A percentile compares a stretch with the other conserved stretches of the same genome.
Evolutionary conservation across 345 rosid species (phyloP).

Genomic region (Bruguiera sexangula): DNA sequence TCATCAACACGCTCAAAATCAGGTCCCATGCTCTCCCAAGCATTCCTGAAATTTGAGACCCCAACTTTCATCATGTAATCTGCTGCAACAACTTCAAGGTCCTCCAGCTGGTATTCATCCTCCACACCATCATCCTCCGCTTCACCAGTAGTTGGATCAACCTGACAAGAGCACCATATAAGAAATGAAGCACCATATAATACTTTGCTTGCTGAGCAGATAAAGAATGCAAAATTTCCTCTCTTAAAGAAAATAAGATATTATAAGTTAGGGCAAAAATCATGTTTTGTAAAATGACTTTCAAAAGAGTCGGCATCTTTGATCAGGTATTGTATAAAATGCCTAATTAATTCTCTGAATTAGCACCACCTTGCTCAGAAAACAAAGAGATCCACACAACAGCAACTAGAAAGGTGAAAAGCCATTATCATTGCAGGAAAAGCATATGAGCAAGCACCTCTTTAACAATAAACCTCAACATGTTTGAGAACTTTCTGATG

Average conservation of each 20-base stretch:
- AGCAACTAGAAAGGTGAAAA: neutral
- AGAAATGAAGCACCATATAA: neutral
- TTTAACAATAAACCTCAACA: conserved; percentile 77
- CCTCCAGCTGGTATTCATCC: conserved; percentile 97
- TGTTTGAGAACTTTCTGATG: conserved; percentile 83
- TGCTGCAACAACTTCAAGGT: conserved; percentile 86
- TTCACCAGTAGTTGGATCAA: conserved; percentile 85
- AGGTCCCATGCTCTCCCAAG: conserved; percentile 85
- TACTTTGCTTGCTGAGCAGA: neutral
- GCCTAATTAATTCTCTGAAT: neutral
- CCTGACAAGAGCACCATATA: conserved; percentile 41
- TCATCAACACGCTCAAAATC: conserved; percentile 83
- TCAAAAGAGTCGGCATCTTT: neutral
- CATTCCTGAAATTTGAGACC: conserved; percentile 91
- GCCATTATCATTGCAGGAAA: neutral
- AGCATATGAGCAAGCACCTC: conserved; percentile 49
- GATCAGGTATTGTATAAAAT: neutral
- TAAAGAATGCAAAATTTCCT: neutral
- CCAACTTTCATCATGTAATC: conserved; percentile 86
- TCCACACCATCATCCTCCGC: conserved; percentile 95
- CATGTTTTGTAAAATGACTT: neutral
- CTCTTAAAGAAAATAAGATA: neutral
- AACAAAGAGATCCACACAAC: too few relatives aligned
- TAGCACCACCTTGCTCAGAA: neutral
- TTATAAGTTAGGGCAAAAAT: neutral